Conservation (phyloP, 352 stramenopile genomes). For the Peronospora tabacina region DNA sequence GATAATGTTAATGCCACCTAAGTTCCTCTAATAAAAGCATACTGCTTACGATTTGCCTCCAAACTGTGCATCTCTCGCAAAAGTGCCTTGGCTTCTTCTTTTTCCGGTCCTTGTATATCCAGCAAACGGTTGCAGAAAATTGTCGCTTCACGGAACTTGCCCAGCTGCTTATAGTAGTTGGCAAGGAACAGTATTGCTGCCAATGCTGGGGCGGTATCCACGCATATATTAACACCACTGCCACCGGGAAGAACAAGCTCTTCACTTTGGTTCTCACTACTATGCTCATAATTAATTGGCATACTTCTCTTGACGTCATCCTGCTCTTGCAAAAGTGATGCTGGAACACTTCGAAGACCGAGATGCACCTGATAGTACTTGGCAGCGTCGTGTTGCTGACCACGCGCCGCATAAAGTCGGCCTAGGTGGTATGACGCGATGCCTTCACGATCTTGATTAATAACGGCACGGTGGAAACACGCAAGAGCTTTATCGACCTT, state of each 20-base stretch:
- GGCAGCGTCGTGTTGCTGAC: slow-evolving; percentile 47
- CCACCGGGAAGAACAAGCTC: slow-evolving; percentile 26
- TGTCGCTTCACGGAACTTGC: slow-evolving; percentile 39
- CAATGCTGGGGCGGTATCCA: slow-evolving; percentile 59
- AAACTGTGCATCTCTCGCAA: slow-evolving; percentile 72
- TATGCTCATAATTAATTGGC: not conserved
- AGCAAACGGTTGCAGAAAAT: slow-evolving; percentile 74
- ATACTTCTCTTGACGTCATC: slow-evolving; percentile 7
- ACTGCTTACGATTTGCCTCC: slow-evolving; percentile 28
- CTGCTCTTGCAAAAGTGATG: slow-evolving; percentile 18
- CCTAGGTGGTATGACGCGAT: slow-evolving; percentile 68
- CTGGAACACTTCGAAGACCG: slow-evolving; percentile 31
- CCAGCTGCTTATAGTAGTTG: slow-evolving; percentile 78
- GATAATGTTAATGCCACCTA: slow-evolving; percentile 4
- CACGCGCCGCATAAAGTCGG: slow-evolving; percentile 43
- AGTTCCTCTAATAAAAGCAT: not conserved
- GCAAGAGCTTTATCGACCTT: slow-evolving; percentile 63
- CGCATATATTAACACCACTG: slow-evolving; percentile 33
- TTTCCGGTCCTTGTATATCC: slow-evolving; percentile 70
- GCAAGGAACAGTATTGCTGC: slow-evolving; percentile 66
- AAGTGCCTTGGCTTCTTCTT: slow-evolving; percentile 77
- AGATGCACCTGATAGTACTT: slow-evolving; percentile 72
- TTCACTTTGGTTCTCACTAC: slow-evolving; percentile 14
- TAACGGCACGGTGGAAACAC: slow-evolving; percentile 69
- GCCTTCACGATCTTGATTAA: slow-evolving; percentile 67